These are phyloP conservation scores for Trichomonascaceae sp. DNA, from an alignment of 1,139 yeast species.

Conservation along the genomic window DNA sequence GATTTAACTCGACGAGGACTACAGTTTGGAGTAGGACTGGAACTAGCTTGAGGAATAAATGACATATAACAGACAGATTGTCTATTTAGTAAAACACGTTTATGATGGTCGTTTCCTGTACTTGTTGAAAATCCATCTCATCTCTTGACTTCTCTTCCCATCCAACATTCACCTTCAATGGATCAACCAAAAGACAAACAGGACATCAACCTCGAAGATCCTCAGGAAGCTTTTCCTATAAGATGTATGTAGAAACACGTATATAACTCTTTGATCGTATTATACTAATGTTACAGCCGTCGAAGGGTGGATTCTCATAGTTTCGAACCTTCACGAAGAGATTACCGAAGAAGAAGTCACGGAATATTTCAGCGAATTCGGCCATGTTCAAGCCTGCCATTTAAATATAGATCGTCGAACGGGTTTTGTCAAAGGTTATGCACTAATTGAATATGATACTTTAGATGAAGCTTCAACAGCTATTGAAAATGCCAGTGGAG, in stretches of 20 bases:
- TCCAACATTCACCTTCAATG: background rate
- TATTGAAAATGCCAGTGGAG: constrained; percentile 29
- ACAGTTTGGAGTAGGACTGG: constrained; percentile 88
- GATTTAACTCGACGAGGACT: constrained; percentile 78
- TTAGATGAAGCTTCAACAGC: constrained; percentile 35
- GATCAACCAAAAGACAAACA: background rate
- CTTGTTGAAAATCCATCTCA: too few relatives aligned
- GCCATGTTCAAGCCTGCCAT: constrained; percentile 36
- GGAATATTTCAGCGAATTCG: constrained; percentile 40
- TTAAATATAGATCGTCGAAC: constrained; percentile 40
- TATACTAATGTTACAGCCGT: constrained; percentile 18
- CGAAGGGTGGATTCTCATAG: constrained; percentile 42
- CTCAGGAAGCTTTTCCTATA: background rate
- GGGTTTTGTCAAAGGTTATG: constrained; percentile 43
- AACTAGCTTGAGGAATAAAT: constrained; percentile 37
- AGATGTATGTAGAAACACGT: constrained; percentile 9
- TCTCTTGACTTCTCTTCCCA: background rate
- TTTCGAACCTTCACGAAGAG: constrained; percentile 41
- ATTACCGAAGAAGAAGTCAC: constrained; percentile 41
- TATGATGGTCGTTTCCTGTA: too few relatives aligned
- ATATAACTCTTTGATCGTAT: too few relatives aligned
- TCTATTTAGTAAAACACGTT: background rate
- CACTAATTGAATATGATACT: constrained; percentile 35
- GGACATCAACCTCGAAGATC: background rate
- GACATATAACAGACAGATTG: background rate